Base-by-base conservation (phyloP, 148 eudicot genomes). In the Nyssa sinensis region DNA sequence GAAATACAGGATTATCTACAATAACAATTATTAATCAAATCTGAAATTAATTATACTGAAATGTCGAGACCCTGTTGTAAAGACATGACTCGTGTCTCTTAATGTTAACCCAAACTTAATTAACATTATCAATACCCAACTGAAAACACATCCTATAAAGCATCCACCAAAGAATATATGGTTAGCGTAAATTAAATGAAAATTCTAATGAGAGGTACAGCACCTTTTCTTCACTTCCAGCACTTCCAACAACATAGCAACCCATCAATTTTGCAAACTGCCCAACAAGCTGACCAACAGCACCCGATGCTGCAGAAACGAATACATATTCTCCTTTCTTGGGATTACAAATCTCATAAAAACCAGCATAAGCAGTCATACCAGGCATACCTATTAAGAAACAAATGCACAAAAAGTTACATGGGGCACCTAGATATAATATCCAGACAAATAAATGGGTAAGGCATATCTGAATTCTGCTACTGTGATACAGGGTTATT, bases 181-280 rank as follows among this genome's bases (percentile, higher is more conserved):
- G 44, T 37, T 3, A 37, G 44, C 44, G 44, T 9, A 6, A 7
- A 49, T 49, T 7, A 49, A 13, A 7, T 49, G 8, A 17, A 53
- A 53, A 53, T 53, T 16, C 59, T 17, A 17, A 16, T 17, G 59
- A 53, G 59, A 53, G 1, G 4, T 0, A 63, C 63, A 0, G 29
- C 44, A 78, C 82, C 85, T 82, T 83, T 62, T 77, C 77, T 28
- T 80, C 31, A 35, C 69, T 77, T 28, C 84, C 84, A 27, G 82
- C 87, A 39, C 87, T 81, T 24, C 87, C 87, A 27, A 84, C 87
- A 68, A 84, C 87, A 69, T 78, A 78, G 61, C 87, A 84, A 21
- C 84, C 87, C 66, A 67, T 7, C 33, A 76, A 60, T 71, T 84
- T 84, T 25, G 86, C 84, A 71, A 83, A 77, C 65, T 83, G 86